These are phyloP conservation scores for Ceratocystis cubensis DNA, from an alignment of 2,329 filamentous ascomycete genomes.

Conservation along the genomic window DNA sequence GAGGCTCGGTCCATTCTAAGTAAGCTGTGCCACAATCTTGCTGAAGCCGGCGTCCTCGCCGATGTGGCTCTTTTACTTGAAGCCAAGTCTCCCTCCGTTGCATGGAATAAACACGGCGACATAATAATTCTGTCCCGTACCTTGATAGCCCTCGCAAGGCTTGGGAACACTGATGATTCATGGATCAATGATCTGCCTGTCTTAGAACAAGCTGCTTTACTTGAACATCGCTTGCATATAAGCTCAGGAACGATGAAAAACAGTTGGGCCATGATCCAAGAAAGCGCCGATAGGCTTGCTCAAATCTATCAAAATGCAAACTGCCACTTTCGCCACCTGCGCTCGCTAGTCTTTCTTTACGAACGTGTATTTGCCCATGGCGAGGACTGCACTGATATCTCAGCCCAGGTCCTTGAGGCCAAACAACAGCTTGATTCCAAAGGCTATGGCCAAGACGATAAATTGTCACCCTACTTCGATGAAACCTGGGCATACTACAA, in stretches of 20 bases:
- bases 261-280: constrained; percentile 33
- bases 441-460: constrained; percentile 17
- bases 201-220: constrained; percentile 41
- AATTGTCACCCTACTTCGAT: constrained; percentile 15
- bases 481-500: constrained; percentile 21
- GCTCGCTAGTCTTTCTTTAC: constrained; percentile 39
- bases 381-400: constrained; percentile 12
- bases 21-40: constrained; percentile 48
- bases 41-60: constrained; percentile 45
- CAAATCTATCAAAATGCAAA: constrained; percentile 38
- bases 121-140: constrained; percentile 45
- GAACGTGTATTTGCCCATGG: constrained; percentile 20
- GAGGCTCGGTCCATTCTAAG: constrained; percentile 47
- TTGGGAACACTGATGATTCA: constrained; percentile 41
- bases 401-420: constrained; percentile 4
- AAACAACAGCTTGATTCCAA: constrained; percentile 12
- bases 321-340: constrained; percentile 41
- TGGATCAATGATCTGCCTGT: constrained; percentile 43
- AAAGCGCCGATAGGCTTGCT: constrained; percentile 37
- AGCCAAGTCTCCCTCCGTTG: constrained; percentile 37
- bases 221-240: constrained; percentile 38
- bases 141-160: constrained; percentile 46
- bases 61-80: constrained; percentile 39
- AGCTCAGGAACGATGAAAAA: constrained; percentile 26
- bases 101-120: constrained; percentile 42